Evolutionary conservation across 768 basidiomycete genomes (phyloP).

Genomic region (Termitomyces sp.): DNA sequence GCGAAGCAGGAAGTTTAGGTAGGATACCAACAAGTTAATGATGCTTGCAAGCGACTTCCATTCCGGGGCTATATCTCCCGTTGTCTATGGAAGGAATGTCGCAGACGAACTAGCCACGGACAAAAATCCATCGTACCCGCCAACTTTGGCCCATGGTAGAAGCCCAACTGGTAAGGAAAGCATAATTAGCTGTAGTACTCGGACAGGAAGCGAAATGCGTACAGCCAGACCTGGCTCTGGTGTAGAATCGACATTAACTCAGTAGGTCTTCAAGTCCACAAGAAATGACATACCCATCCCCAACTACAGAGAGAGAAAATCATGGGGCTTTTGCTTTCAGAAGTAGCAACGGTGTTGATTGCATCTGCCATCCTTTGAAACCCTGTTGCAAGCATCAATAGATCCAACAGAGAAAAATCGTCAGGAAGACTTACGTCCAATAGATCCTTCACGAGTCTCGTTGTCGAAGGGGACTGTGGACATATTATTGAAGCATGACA

Average conservation of each 20-base stretch:
- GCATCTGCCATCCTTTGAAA: conserved; percentile 62
- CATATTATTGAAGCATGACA: not conserved
- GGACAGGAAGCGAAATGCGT: conserved; percentile 7
- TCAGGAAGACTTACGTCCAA: conserved; percentile 39
- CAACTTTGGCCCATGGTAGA: conserved; percentile 59
- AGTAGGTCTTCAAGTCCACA: not conserved
- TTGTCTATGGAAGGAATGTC: conserved; percentile 33
- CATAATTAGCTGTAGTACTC: not conserved
- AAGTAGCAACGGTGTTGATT: conserved; percentile 38
- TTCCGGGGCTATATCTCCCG: conserved; percentile 40
- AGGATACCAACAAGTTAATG: conserved; percentile 46
- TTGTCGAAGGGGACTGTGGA: conserved; percentile 49
- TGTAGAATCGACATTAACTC: not conserved
- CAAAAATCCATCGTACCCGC: conserved; percentile 36
- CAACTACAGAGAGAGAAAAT: conserved; percentile 60
- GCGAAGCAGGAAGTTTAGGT: not conserved
- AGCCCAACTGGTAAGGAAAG: conserved; percentile 36
- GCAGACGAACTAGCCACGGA: not conserved
- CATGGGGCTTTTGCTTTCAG: conserved; percentile 41
- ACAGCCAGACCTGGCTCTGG: conserved; percentile 53
- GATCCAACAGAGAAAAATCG: not conserved
- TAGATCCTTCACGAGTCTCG: conserved; percentile 49
- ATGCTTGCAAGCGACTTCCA: conserved; percentile 55
- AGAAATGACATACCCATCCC: conserved; percentile 44
- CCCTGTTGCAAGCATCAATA: not conserved